A percentile compares a stretch with the other conserved stretches of the same genome.
These are phyloP conservation scores for Globisporangium ultimum DNA, from an alignment of 352 stramenopile genomes.

Conservation along the genomic window DNA sequence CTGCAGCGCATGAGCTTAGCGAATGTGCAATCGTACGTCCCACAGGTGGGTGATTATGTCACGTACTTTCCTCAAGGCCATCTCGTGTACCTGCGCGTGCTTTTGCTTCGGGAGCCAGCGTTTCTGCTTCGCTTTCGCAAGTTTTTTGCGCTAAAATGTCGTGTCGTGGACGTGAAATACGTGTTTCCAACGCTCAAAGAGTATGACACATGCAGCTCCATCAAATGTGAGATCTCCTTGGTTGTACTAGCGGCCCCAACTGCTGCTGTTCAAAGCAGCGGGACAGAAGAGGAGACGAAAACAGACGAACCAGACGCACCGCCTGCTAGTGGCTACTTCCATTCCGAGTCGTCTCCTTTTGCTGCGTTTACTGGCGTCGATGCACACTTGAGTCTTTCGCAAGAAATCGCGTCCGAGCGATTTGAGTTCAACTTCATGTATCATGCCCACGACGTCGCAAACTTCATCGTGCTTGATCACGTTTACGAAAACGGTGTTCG, in stretches of 20 bases:
- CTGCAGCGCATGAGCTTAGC: conserved; percentile 52
- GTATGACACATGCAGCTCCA: conserved; percentile 51
- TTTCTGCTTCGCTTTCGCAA: conserved; percentile 50
- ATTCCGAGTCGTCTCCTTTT: conserved; percentile 44
- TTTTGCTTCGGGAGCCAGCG: conserved; percentile 33
- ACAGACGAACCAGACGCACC: conserved; percentile 22
- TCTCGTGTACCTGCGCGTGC: conserved; percentile 36
- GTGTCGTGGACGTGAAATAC: conserved; percentile 73
- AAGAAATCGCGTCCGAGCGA: conserved; percentile 33
- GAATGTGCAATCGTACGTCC: conserved; percentile 66
- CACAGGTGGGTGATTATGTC: conserved; percentile 78
- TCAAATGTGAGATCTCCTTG: conserved; percentile 70
- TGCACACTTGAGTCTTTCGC: conserved; percentile 35
- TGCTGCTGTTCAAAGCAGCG: conserved; percentile 18
- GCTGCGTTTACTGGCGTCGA: conserved; percentile 71
- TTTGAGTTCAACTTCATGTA: conserved; percentile 68
- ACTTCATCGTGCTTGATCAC: conserved; percentile 86
- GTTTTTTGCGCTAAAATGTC: conserved; percentile 74
- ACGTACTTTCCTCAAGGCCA: conserved; percentile 83
- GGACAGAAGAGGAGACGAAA: conserved; percentile 31
- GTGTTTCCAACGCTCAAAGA: conserved; percentile 62
- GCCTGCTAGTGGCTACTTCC: conserved; percentile 23
- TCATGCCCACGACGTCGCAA: conserved; percentile 76
- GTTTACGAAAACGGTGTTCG: conserved; percentile 76
- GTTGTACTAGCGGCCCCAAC: conserved; percentile 58